A percentile compares a stretch with the other conserved stretches of the same genome.
Conservation (phyloP, 306 rosid species). For the Dalbergia cultrata region DNA sequence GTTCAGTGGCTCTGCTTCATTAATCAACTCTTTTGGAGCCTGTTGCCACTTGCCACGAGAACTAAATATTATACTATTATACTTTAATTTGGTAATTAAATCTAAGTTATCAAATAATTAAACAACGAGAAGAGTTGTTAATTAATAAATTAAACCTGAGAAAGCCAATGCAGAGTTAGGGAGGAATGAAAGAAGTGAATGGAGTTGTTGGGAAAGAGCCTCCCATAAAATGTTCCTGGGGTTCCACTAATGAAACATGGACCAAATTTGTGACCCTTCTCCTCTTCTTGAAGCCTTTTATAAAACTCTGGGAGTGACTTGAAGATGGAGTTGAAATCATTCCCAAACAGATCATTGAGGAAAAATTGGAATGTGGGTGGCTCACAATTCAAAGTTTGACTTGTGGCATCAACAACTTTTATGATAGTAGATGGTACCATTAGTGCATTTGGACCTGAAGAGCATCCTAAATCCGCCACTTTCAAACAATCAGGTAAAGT, state of each 20-base stretch:
- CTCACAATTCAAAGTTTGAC: background rate
- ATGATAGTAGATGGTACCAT: background rate
- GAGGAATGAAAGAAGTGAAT: slow-evolving; percentile 62
- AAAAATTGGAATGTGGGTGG: slow-evolving; percentile 49
- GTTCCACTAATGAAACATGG: slow-evolving; percentile 54
- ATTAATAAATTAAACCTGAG: slow-evolving; percentile 38
- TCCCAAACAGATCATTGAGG: slow-evolving; percentile 61
- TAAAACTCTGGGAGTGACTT: slow-evolving; percentile 50
- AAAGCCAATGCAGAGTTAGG: slow-evolving; percentile 56
- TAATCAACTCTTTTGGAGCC: slow-evolving; percentile 8
- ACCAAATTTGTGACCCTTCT: slow-evolving; percentile 11
- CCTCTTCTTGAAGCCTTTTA: background rate
- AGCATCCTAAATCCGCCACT: background rate
- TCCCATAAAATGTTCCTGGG: slow-evolving; percentile 67
- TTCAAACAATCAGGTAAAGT: background rate
- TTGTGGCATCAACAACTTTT: background rate
- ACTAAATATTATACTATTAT: too few relatives aligned
- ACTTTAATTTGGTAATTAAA: too few relatives aligned
- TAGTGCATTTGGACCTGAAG: background rate
- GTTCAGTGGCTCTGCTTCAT: background rate
- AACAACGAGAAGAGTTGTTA: background rate
- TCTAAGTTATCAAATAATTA: too few relatives aligned
- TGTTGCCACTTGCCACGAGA: background rate
- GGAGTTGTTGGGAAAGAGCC: slow-evolving; percentile 57
- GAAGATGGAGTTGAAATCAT: slow-evolving; percentile 64